These are phyloP conservation scores for Rosa multiflora DNA, from an alignment of 306 rosid genomes.

Conservation along the genomic window DNA sequence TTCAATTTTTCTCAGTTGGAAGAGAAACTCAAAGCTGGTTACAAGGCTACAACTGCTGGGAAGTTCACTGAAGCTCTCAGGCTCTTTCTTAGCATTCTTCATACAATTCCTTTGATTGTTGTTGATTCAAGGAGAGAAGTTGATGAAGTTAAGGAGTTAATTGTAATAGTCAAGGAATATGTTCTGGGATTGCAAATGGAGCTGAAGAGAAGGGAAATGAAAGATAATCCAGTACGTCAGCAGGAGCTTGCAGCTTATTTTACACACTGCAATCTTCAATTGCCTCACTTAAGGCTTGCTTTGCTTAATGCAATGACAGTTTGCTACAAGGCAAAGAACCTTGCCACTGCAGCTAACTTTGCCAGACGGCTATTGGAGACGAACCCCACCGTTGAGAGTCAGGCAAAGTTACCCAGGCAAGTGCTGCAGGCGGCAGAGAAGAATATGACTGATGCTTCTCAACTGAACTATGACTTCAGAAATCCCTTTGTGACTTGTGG, in stretches of 20 bases:
- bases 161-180: slow-evolving; percentile 78
- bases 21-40: slow-evolving; percentile 87
- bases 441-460: no score
- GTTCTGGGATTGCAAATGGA: slow-evolving; percentile 80
- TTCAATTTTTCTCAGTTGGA: slow-evolving; percentile 74
- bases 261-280: no score
- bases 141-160: slow-evolving; percentile 86
- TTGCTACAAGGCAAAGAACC: no score
- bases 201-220: slow-evolving; percentile 72
- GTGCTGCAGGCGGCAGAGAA: no score
- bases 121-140: slow-evolving; percentile 93
- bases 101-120: slow-evolving; percentile 75
- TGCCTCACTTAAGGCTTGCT: no score
- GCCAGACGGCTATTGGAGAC: no score
- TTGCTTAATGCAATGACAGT: no score
- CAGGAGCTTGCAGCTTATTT: slow-evolving; percentile 95
- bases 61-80: slow-evolving; percentile 73
- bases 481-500: no score
- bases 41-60: slow-evolving; percentile 79
- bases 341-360: no score
- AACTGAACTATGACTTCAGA: no score
- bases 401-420: no score
- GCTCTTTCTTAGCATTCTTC: slow-evolving; percentile 62
- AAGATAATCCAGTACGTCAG: slow-evolving; percentile 68
- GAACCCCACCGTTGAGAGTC: no score